A percentile compares a stretch with the other conserved stretches of the same genome.
phyloP scores from a whole-genome alignment of 257 asterid species.

The Jacaranda copaia region DNA sequence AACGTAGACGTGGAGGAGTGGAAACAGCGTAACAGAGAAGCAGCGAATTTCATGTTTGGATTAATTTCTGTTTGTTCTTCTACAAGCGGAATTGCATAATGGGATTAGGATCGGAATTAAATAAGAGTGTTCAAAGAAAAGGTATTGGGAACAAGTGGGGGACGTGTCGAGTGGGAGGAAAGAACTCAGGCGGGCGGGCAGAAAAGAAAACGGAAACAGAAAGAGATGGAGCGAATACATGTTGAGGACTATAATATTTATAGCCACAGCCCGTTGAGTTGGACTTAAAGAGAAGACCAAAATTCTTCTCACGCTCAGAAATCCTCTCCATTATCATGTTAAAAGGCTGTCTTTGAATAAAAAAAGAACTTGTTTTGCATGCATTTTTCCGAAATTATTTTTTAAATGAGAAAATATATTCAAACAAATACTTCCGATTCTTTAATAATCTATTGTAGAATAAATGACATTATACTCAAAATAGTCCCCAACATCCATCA shows the following conservation, averaged over 20 bases:
- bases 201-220: not conserved
- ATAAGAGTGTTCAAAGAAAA: not conserved
- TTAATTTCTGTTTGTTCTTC: not conserved
- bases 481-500: no score
- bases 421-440: no score
- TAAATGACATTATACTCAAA: no score
- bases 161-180: not conserved
- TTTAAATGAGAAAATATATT: no score
- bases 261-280: conserved; percentile 27
- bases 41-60: conserved; percentile 41
- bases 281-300: conserved; percentile 5
- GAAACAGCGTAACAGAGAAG: conserved; percentile 49
- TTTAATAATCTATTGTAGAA: no score
- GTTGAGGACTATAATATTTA: conserved; percentile 24
- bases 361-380: not conserved
- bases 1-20: conserved; percentile 29
- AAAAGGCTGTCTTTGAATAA: not conserved
- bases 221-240: not conserved
- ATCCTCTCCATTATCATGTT: not conserved
- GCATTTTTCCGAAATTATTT: no score
- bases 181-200: not conserved
- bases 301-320: not conserved
- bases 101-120: not conserved
- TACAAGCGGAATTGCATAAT: conserved; percentile 14
- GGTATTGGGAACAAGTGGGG: not conserved